Conservation (phyloP, 2,329 filamentous ascomycete genomes). For the Fusarium nanum region DNA sequence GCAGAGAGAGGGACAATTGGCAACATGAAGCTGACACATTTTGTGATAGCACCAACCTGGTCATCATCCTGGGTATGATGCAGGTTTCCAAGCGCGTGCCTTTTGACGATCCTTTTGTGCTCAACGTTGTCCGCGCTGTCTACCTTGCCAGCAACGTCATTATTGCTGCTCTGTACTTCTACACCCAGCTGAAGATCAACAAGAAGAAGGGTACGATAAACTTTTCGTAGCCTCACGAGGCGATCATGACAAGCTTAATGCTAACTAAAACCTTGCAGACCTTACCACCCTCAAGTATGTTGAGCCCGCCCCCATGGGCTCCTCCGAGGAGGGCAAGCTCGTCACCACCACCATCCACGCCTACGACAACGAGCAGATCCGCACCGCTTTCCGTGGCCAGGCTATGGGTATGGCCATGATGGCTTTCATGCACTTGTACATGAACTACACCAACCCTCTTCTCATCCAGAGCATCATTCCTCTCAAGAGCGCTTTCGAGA, state of each 20-base stretch:
- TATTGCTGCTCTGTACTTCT: conserved; percentile 87
- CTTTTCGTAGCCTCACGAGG: not conserved
- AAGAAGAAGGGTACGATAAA: conserved; percentile 88
- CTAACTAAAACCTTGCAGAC: conserved; percentile 65
- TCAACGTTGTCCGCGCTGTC: conserved; percentile 66
- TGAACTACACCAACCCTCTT: conserved; percentile 99
- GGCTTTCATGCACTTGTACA: conserved; percentile 97
- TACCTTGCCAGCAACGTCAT: conserved; percentile 77
- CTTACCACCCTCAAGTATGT: conserved; percentile 98
- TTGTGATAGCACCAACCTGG: conserved; percentile 80
- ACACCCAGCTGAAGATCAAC: conserved; percentile 86
- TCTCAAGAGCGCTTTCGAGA: conserved; percentile 93
- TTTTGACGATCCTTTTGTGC: conserved; percentile 81
- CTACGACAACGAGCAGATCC: conserved; percentile 90
- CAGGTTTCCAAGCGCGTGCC: conserved; percentile 96
- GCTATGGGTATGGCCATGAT: conserved; percentile 98
- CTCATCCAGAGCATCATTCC: conserved; percentile 99
- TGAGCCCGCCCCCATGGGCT: conserved; percentile 93
- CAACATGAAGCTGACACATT: conserved; percentile 39
- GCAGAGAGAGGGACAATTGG: conserved; percentile 45
- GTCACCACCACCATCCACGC: conserved; percentile 96
- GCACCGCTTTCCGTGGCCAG: conserved; percentile 86
- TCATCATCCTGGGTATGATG: conserved; percentile 98
- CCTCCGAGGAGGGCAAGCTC: conserved; percentile 92
- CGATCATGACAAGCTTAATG: not conserved